Evolutionary conservation across 2,329 filamentous ascomycete species (phyloP).

Genomic region (Apiospora koreana): DNA sequence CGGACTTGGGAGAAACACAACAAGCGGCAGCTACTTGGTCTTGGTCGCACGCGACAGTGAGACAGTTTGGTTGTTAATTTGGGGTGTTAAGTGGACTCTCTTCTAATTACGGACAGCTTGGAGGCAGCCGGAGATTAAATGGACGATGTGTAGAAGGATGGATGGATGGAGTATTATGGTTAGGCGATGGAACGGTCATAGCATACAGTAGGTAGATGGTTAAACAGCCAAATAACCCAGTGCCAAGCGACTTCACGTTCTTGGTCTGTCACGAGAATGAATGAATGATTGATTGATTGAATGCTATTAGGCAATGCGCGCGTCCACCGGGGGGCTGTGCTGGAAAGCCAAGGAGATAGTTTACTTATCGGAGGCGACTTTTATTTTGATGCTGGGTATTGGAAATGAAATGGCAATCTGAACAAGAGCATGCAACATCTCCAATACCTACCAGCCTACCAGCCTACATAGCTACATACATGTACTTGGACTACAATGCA

Average conservation of each 20-base stretch:
- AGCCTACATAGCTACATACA: too few relatives aligned
- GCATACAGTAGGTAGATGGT: too few relatives aligned
- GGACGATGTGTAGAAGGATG: not conserved
- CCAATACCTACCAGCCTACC: too few relatives aligned
- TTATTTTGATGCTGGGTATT: too few relatives aligned
- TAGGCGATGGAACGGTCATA: not conserved
- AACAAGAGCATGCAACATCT: not conserved
- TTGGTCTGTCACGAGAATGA: not conserved
- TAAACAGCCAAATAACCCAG: not conserved
- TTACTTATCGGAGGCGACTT: not conserved
- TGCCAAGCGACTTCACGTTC: not conserved
- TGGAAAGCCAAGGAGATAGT: constrained; percentile 11
- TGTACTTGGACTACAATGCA: too few relatives aligned
- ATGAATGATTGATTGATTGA: not conserved
- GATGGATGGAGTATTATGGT: not conserved
- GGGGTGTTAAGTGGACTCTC: not conserved
- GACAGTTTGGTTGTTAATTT: not conserved
- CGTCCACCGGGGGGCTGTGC: constrained; percentile 15
- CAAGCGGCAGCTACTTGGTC: not conserved
- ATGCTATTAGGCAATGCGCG: constrained; percentile 3
- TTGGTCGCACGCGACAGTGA: constrained; percentile 1
- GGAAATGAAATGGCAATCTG: not conserved
- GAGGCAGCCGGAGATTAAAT: not conserved
- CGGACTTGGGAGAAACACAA: not conserved
- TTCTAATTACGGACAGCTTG: not conserved